Evolutionary conservation across 257 asterid species (phyloP), one percentile per base, ranked within the genome.

Genomic region (Nicotiana tomentosiformis): DNA sequence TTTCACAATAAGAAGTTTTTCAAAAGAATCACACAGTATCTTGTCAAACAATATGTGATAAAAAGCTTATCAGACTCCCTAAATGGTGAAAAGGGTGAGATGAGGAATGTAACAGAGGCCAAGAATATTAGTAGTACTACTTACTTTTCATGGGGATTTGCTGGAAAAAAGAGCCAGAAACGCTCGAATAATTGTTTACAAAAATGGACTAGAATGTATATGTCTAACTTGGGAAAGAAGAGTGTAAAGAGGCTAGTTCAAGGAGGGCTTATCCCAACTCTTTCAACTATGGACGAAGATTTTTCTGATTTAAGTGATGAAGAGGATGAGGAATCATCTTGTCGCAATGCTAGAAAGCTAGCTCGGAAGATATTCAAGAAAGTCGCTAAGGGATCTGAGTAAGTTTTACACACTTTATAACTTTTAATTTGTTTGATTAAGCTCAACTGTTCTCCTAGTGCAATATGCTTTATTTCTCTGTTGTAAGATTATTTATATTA

Each of bases 1-100:
- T 94, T 94, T 62, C 98, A 94, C 32, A 95, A 93, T 7, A 93
- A 88, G 67, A 90, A 97, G 0, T 95, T 92, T 80, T 93, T 95
- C 29, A 96, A 93, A 60, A 86, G 98, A 83, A 93, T 94, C 76
- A 96, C 89, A 15, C 97, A 91, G 56, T 82, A 94, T 10, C 78
- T 94, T 88, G 91, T 93, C 83, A 93, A 89, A 79, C 98, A 94
- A 10, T 94, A 91, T 66, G 94, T 92, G 49, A 91, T 93, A 4
- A 91, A 86, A 90, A 88, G 92, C 0, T 86, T 94, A 3, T 91
- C 97, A 0, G 97, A 95, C 49, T 91, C 93, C 0, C 97, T 95
- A 0, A 82, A 90, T 85, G 77, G 90, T 12, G 98, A 91, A 87
- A 92, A 94, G 53, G 97, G 1, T 96, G 89, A 86, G 86, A 87